These are phyloP conservation scores for Xerocomus nothofagi DNA, from an alignment of 1,284 basidiomycete species.

Conservation along the genomic window DNA sequence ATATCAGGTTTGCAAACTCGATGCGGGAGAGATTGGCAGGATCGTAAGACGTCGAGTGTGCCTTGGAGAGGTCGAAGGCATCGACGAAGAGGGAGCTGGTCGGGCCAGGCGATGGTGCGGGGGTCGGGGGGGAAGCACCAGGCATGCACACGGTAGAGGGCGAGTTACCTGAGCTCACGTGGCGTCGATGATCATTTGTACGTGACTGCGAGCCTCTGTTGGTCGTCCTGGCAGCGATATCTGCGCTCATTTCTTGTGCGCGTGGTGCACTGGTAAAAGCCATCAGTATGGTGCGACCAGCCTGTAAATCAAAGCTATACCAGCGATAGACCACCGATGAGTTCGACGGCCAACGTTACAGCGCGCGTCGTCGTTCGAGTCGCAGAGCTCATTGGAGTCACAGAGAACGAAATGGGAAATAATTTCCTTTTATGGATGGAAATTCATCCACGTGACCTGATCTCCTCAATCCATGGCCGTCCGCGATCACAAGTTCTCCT, in stretches of 20 bases:
- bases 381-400: slow-evolving; percentile 1
- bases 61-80: slow-evolving; percentile 17
- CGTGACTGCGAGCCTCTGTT: slow-evolving; percentile 13
- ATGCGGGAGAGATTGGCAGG: slow-evolving; percentile 34
- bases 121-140: slow-evolving; percentile 64
- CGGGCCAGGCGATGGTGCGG: slow-evolving; percentile 62
- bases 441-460: slow-evolving; percentile 8
- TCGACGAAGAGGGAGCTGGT: slow-evolving; percentile 21
- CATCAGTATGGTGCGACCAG: slow-evolving; percentile 5
- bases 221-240: slow-evolving; percentile 6
- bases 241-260: slow-evolving; percentile 12
- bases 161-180: slow-evolving; percentile 19
- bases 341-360: not conserved
- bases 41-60: slow-evolving; percentile 24
- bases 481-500: slow-evolving; percentile 5
- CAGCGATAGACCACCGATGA: slow-evolving; percentile 1
- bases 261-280: slow-evolving; percentile 7
- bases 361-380: slow-evolving; percentile 11
- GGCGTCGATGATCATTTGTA: slow-evolving; percentile 18
- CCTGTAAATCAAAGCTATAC: not conserved
- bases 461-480: slow-evolving; percentile 5
- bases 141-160: slow-evolving; percentile 52
- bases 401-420: slow-evolving; percentile 9
- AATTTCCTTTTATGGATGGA: slow-evolving; percentile 4
- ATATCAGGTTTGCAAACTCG: slow-evolving; percentile 39